Percentiles rank a stretch among this genome's conserved stretches.
Conservation (phyloP, 306 rosid species). For the Citrullus mucosospermus region DNA sequence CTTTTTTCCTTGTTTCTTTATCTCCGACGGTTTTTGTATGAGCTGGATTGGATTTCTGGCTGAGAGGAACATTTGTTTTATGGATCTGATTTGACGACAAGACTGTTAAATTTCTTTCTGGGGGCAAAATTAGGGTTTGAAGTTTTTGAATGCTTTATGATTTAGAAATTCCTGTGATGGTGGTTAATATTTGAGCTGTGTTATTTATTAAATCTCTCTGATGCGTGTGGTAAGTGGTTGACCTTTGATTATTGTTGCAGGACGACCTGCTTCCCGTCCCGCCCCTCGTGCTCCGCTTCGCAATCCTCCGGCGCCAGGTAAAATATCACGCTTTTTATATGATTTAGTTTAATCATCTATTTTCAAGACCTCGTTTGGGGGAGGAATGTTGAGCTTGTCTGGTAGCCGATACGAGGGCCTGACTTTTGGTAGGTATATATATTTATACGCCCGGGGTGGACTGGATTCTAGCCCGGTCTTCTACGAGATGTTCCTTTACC, state of each 20-base stretch:
- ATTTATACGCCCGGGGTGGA: background rate
- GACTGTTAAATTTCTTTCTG: background rate
- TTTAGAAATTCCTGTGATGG: background rate
- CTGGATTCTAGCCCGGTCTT: no score
- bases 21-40: background rate
- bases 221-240: background rate
- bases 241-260: background rate
- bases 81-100: background rate
- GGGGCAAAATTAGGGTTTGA: background rate
- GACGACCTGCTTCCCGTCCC: slow-evolving; percentile 18
- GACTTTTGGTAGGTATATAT: background rate
- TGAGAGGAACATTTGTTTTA: background rate
- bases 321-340: background rate
- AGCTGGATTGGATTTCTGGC: background rate
- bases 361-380: background rate
- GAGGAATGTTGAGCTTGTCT: background rate
- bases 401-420: background rate
- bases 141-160: background rate
- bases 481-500: background rate
- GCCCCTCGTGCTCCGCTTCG: slow-evolving; percentile 3
- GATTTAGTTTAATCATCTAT: background rate
- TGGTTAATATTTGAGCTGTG: background rate
- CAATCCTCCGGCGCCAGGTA: slow-evolving; percentile 19
- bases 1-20: background rate
- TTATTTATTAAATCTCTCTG: background rate